Evolutionary conservation across 2,329 filamentous ascomycete species (phyloP), one percentile per base, ranked within the genome.

Genomic region (Penicillium griseofulvum): DNA sequence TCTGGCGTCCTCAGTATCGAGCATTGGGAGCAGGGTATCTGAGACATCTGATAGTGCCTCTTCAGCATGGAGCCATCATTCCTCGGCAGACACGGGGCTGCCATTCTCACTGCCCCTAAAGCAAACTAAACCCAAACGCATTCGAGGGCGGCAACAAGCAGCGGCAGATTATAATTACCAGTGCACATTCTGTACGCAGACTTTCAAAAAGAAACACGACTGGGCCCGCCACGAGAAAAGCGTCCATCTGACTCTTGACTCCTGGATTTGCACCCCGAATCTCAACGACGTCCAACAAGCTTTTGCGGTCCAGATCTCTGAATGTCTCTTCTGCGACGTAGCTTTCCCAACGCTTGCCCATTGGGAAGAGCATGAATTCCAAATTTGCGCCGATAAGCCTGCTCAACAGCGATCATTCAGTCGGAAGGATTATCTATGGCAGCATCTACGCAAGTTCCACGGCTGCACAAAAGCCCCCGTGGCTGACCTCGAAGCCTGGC

Each of bases 401-500:
- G 67, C 78, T 0, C 72, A 46, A 73, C 80, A 42, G 42, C 76
- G 83, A 9, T 84, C 81, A 0, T 84, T 84, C 65, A 81, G 78
- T 57, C 74, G 82, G 10, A 83, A 83, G 65, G 82, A 84, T 58
- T 80, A 84, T 60, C 68, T 84, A 1, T 76, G 80, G 57, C 82
- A 84, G 60, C 82, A 84, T 65, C 65, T 84, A 22, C 77, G 80
- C 65, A 83, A 63, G 76, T 83, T 77, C 76, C 83, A 72, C 55
- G 72, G 72, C 31, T 82, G 80, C 59, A 80, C 78, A 26, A 78
- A 81, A 68, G 70, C 65, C 2, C 74, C 76, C 10, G 72, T 75
- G 36, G 73, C 81, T 60, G 77, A 78, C 47, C 77, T 85, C 73
- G 79, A 83, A 8, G 70, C 68, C 5, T 86, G 83, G 82, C 82